Conservation (phyloP, 345 rosid genomes). For the Eucalyptus pumila region DNA sequence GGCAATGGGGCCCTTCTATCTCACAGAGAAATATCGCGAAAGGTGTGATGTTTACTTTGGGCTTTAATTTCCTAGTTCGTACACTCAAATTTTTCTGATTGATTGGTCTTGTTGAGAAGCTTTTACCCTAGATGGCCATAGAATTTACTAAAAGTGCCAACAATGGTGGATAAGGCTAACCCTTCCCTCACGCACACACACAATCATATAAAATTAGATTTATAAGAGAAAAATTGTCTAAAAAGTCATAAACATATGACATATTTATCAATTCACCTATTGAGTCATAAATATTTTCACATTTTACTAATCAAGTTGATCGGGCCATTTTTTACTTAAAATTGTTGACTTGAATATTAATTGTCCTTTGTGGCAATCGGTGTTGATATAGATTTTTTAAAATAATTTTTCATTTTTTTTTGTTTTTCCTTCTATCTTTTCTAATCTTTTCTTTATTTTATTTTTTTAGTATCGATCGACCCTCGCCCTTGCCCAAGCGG, state of each 20-base stretch:
- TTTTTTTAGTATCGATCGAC: too few species aligned
- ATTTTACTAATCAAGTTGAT: rapidly evolving
- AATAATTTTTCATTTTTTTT: too few species aligned
- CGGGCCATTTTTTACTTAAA: background rate
- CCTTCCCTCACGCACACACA: background rate
- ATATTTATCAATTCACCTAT: too few species aligned
- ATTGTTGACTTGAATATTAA: background rate
- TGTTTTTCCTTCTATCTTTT: too few species aligned
- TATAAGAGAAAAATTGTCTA: background rate
- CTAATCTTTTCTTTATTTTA: background rate
- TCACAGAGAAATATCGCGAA: background rate
- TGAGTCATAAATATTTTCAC: too few species aligned
- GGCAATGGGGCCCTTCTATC: background rate
- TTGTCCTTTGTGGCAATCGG: rapidly evolving
- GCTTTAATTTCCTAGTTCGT: background rate
- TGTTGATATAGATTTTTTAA: too few species aligned
- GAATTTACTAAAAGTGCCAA: background rate
- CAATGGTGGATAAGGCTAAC: background rate
- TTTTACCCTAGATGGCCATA: background rate
- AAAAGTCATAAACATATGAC: too few species aligned
- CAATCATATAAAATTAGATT: background rate
- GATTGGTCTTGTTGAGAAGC: background rate
- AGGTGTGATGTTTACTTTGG: background rate
- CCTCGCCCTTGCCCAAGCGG: background rate
- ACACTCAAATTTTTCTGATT: background rate